These are phyloP conservation scores for Hypoxylon sp. DNA, from an alignment of 2,329 filamentous ascomycete genomes.

Conservation along the genomic window DNA sequence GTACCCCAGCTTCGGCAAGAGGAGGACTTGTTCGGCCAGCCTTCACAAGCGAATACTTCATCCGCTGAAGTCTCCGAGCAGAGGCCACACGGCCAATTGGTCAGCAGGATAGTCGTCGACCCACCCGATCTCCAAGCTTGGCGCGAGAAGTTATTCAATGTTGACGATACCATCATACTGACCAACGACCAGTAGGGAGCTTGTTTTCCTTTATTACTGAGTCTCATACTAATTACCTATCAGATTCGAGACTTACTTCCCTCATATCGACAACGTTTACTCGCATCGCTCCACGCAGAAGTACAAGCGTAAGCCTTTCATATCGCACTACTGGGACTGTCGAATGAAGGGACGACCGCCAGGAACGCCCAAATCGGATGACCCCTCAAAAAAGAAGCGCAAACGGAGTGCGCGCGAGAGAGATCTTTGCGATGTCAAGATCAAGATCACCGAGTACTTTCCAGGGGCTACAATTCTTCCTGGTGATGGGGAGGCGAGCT, in stretches of 20 bases:
- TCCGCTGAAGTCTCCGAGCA: conserved; percentile 56
- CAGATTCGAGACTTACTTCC: conserved; percentile 85
- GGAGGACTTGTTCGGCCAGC: conserved; percentile 55
- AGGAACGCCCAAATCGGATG: conserved; percentile 83
- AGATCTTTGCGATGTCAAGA: conserved; percentile 88
- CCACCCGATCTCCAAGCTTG: conserved; percentile 78
- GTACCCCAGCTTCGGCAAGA: conserved; percentile 55
- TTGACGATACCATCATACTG: conserved; percentile 79
- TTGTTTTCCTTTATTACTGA: conserved; percentile 52
- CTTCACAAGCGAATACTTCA: conserved; percentile 45
- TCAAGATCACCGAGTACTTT: conserved; percentile 87
- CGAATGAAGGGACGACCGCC: conserved; percentile 84
- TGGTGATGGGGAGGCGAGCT: conserved; percentile 48
- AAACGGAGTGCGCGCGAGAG: conserved; percentile 81
- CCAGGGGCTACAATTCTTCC: conserved; percentile 64
- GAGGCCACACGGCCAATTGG: conserved; percentile 66
- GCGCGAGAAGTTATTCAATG: conserved; percentile 80
- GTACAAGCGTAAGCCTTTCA: conserved; percentile 86
- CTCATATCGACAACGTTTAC: conserved; percentile 87
- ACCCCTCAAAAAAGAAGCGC: conserved; percentile 85
- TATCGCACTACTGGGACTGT: conserved; percentile 89
- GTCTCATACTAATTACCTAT: conserved; percentile 26
- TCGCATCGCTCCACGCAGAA: conserved; percentile 85
- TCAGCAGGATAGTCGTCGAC: conserved; percentile 71
- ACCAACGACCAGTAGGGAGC: conserved; percentile 76